Base-by-base conservation (phyloP, 2,329 filamentous ascomycete genomes). In the Microsporum ferrugineum region DNA sequence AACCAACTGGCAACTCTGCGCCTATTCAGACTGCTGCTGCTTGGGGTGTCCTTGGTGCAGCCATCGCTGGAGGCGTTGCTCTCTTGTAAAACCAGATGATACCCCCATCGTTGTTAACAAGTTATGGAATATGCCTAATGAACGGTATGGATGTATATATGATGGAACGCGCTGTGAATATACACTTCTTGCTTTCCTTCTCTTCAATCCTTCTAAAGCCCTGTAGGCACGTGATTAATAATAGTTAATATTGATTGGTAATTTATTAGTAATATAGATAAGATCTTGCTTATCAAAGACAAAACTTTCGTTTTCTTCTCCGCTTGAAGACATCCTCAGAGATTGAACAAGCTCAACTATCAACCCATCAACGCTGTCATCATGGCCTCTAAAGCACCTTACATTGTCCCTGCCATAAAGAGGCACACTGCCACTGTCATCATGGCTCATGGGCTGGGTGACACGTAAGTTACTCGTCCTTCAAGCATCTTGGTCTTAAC, bases 391-490 rank as follows among this genome's bases (percentile, higher is more conserved):
- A 33, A 17, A 33, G 77, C 78, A 61, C 84, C 85, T 12, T 78
- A 94, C 60, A 81, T 94, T 23, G 85, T 95, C 63, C 89, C 89
- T 33, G 89, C 91, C 45, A 78, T 88, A 38, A 88, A 84, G 71
- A 84, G 84, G 71, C 94, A 97, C 76, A 96, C 94, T 41, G 91
- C 91, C 29, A 96, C 92, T 2, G 88, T 97, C 69, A 97, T 99
- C 69, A 91, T 96, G 75, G 82, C 89, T 59, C 94, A 99, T 73
- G 94, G 94, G 12, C 80, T 99, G 43, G 94, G 94, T 65, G 94
- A 97, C 72, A 87, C 89, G 91, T 85, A 60, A 55, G 63, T 53
- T 8, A 43, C 23, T 29, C 34, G 27, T 56, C 29, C 27, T 6
- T 3, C 41, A 47, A 43, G 17, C 36, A 17, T 29, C 39, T 36